Conservation (phyloP, 176 grass and related monocot genomes). For the Calamus simplicifolius region DNA sequence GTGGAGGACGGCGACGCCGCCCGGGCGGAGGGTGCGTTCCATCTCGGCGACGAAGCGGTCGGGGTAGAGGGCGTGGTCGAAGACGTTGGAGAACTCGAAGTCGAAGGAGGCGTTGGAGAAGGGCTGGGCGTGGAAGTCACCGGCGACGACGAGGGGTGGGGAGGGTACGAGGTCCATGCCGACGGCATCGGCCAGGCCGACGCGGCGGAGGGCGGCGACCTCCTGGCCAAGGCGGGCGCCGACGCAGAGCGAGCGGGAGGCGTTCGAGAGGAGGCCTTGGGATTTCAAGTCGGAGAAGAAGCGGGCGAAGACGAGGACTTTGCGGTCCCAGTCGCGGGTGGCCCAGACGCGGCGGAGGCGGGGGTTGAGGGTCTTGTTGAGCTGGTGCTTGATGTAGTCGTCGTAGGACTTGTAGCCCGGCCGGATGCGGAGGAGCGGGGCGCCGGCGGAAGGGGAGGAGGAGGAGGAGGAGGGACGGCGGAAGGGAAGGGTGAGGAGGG, state of each 20-base stretch:
- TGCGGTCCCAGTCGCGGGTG: constrained; percentile 83
- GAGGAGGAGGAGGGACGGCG: not conserved
- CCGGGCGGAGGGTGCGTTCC: constrained; percentile 63
- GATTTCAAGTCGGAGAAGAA: constrained; percentile 32
- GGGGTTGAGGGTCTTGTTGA: constrained; percentile 90
- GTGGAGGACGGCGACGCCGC: constrained; percentile 65
- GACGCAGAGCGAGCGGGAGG: constrained; percentile 71
- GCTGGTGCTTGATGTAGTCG: constrained; percentile 83
- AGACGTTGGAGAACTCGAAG: constrained; percentile 99
- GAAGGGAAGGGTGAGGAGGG: constrained; percentile 31
- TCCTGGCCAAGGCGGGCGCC: constrained; percentile 67
- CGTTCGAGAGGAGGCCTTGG: constrained; percentile 41
- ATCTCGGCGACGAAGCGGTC: constrained; percentile 65
- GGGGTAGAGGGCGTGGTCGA: constrained; percentile 88
- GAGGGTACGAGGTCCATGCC: constrained; percentile 79
- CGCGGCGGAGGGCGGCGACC: constrained; percentile 50
- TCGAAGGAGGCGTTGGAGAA: constrained; percentile 55
- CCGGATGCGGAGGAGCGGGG: constrained; percentile 66
- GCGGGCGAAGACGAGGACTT: constrained; percentile 54
- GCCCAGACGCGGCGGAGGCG: constrained; percentile 81
- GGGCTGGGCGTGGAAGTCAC: constrained; percentile 83
- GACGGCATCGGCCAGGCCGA: constrained; percentile 40
- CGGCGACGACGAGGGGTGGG: constrained; percentile 55
- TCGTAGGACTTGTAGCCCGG: constrained; percentile 60
- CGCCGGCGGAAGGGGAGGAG: not conserved